These are phyloP conservation scores for Floccularia luteovirens DNA, from an alignment of 768 basidiomycete genomes.

Conservation along the genomic window DNA sequence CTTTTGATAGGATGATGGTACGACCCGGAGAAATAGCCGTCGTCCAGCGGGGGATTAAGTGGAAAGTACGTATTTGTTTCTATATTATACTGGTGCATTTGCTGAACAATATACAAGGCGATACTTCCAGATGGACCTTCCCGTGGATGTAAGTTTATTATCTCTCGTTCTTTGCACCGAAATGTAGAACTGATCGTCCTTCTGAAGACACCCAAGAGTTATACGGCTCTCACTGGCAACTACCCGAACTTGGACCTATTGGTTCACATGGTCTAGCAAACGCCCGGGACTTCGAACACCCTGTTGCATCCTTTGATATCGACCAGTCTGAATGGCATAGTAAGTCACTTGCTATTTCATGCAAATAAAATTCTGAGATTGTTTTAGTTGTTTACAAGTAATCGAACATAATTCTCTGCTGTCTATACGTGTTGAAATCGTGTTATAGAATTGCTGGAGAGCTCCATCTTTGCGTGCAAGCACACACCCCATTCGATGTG, in stretches of 20 bases:
- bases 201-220: slow-evolving; percentile 52
- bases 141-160: slow-evolving; percentile 45
- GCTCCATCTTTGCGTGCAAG: slow-evolving; percentile 44
- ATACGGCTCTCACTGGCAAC: slow-evolving; percentile 52
- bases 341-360: too few species aligned
- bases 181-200: too few species aligned
- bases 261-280: slow-evolving; percentile 64
- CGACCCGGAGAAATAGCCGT: slow-evolving; percentile 58
- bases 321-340: background rate
- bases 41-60: slow-evolving; percentile 60
- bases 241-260: slow-evolving; percentile 60
- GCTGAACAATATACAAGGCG: too few species aligned
- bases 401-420: background rate
- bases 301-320: slow-evolving; percentile 44
- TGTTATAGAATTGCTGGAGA: slow-evolving; percentile 43
- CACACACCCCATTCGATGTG: slow-evolving; percentile 66
- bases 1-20: slow-evolving; percentile 57
- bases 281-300: slow-evolving; percentile 54
- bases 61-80: too few species aligned
- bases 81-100: too few species aligned
- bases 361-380: background rate
- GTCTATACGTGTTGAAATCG: too few species aligned
- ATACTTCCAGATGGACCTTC: slow-evolving; percentile 50
- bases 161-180: background rate
- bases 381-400: slow-evolving; percentile 1